phyloP scores from a whole-genome alignment of 2,329 filamentous ascomycete species.

The Cladorrhinum sp. region DNA sequence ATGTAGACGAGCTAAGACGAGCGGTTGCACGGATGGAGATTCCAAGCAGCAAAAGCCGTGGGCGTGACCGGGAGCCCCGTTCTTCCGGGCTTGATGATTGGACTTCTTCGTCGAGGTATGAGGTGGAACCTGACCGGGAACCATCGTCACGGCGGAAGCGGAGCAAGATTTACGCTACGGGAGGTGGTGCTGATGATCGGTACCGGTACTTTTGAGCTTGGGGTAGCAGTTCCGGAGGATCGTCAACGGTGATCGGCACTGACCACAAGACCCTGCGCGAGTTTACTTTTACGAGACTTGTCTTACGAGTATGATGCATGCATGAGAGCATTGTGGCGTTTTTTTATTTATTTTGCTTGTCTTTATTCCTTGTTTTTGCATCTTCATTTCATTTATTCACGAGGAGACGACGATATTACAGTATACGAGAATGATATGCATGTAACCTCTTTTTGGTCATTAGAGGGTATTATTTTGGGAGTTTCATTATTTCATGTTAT shows the following conservation, averaged over 20 bases:
- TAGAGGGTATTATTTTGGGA: too few relatives aligned
- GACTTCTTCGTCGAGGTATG: slow-evolving; percentile 19
- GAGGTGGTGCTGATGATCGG: slow-evolving; percentile 14
- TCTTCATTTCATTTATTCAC: not conserved
- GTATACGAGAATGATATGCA: not conserved
- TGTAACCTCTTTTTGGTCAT: too few relatives aligned
- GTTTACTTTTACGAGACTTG: not conserved
- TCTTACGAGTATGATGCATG: not conserved
- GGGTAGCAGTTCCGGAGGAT: not conserved
- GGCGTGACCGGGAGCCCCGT: slow-evolving; percentile 12
- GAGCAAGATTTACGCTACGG: slow-evolving; percentile 25
- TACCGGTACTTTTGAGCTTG: slow-evolving; percentile 20
- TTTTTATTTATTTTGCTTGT: not conserved
- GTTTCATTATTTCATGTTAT: not conserved
- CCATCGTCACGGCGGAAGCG: slow-evolving; percentile 23
- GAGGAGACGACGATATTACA: not conserved
- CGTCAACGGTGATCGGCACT: not conserved
- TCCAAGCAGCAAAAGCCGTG: slow-evolving; percentile 9
- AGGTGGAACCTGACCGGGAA: slow-evolving; percentile 11
- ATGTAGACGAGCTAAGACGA: slow-evolving; percentile 22
- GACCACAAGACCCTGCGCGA: not conserved
- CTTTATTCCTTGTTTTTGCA: not conserved
- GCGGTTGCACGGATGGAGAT: slow-evolving; percentile 27
- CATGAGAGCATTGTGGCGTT: not conserved
- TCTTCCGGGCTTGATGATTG: slow-evolving; percentile 13